Percentiles rank a stretch among this genome's conserved stretches.
phyloP scores from a whole-genome alignment of 306 rosid genomes.

The Trichosanthes truncata region DNA sequence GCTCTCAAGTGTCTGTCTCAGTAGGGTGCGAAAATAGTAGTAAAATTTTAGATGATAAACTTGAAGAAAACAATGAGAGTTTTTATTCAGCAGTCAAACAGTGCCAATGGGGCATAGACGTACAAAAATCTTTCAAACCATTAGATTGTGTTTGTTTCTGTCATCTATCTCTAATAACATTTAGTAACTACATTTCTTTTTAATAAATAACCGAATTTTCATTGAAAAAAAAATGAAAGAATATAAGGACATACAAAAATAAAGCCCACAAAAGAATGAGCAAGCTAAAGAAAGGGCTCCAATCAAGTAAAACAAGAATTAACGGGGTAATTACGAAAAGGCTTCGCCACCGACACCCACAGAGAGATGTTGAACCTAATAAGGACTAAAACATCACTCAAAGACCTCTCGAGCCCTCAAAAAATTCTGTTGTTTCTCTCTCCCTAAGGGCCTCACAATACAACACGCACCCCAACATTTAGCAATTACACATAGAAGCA shows the following conservation, averaged over 20 bases:
- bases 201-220: background rate
- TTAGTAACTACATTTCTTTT: background rate
- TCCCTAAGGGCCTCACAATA: too few relatives aligned
- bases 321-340: too few relatives aligned
- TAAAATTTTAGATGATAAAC: background rate
- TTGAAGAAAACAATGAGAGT: background rate
- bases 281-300: background rate
- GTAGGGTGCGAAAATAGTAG: background rate
- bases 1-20: conserved; percentile 51
- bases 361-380: too few relatives aligned
- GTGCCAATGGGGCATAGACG: background rate
- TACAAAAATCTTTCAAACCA: background rate
- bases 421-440: too few relatives aligned
- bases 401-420: background rate
- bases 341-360: too few relatives aligned
- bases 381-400: background rate
- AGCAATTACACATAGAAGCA: background rate
- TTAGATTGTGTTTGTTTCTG: background rate
- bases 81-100: background rate
- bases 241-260: too few relatives aligned
- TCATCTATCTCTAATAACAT: background rate
- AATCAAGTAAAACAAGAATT: background rate
- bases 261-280: background rate
- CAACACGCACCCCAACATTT: background rate
- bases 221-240: too few relatives aligned